A percentile compares a stretch with the other conserved stretches of the same genome.
These are phyloP conservation scores for Borovskyia barvae DNA, from an alignment of 208 protist species.

Conservation along the genomic window DNA sequence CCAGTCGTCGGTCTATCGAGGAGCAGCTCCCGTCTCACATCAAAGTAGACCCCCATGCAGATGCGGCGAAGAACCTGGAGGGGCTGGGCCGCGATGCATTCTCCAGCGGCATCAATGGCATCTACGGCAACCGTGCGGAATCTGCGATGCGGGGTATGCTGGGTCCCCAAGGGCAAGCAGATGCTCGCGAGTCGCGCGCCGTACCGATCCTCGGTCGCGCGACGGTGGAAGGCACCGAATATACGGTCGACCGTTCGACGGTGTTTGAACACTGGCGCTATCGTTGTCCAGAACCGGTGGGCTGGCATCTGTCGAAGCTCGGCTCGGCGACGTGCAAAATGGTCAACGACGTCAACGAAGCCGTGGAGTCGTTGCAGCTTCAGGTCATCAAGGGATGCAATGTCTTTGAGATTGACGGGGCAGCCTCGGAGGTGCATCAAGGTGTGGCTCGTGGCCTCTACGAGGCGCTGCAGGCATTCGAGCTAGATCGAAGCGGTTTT, in stretches of 20 bases:
- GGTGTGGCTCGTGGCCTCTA: slow-evolving; percentile 70
- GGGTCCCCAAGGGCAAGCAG: slow-evolving; percentile 71
- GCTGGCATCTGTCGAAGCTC: slow-evolving; percentile 82
- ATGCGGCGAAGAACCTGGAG: slow-evolving; percentile 16
- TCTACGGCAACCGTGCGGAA: slow-evolving; percentile 77
- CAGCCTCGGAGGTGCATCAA: slow-evolving; percentile 78
- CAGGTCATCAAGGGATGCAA: slow-evolving; percentile 91
- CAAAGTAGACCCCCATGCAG: slow-evolving; percentile 30
- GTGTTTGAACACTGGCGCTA: slow-evolving; percentile 85
- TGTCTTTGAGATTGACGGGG: slow-evolving; percentile 85
- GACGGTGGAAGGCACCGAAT: slow-evolving; percentile 66
- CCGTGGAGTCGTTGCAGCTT: slow-evolving; percentile 84
- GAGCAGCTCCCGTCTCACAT: slow-evolving; percentile 36
- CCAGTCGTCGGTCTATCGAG: slow-evolving; percentile 35
- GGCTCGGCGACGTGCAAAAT: slow-evolving; percentile 86
- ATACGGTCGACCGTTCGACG: slow-evolving; percentile 79
- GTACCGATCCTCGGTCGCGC: slow-evolving; percentile 79
- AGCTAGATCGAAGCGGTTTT: slow-evolving; percentile 85
- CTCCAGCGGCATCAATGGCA: slow-evolving; percentile 68
- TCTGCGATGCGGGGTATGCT: slow-evolving; percentile 83
- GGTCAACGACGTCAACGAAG: slow-evolving; percentile 76
- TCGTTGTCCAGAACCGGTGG: slow-evolving; percentile 63
- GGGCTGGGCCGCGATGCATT: slow-evolving; percentile 25
- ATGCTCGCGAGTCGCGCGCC: slow-evolving; percentile 75
- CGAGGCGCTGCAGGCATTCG: slow-evolving; percentile 82